These are phyloP conservation scores for Hibiscus syriacus DNA, from an alignment of 345 rosid species.

Conservation along the genomic window DNA sequence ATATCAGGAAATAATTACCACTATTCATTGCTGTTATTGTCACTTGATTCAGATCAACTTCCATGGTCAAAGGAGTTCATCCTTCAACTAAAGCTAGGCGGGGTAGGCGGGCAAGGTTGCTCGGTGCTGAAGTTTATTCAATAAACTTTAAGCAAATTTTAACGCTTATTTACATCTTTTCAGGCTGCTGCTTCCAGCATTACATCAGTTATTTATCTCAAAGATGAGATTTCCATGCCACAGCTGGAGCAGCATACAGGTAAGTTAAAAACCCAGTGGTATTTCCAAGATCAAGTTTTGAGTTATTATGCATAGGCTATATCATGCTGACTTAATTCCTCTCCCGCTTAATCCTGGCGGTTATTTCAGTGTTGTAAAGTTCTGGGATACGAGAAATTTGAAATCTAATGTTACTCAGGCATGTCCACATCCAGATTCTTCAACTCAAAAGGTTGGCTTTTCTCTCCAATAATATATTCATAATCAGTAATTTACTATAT, in stretches of 20 bases:
- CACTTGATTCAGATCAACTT: constrained; percentile 42
- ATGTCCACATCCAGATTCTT: constrained; percentile 46
- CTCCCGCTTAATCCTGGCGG: neutral
- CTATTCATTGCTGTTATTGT: neutral
- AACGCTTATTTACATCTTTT: constrained; percentile 11
- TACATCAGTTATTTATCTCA: constrained; percentile 83
- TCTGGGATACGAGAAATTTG: constrained; percentile 83
- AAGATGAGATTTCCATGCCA: constrained; percentile 70
- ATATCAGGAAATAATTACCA: neutral
- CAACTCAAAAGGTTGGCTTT: constrained; percentile 45
- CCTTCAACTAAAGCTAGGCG: constrained; percentile 56
- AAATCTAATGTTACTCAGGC: constrained; percentile 54
- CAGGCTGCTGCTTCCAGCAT: constrained; percentile 88
- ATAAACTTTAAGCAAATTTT: constrained; percentile 9
- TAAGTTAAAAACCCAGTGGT: constrained; percentile 17
- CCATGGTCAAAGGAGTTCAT: constrained; percentile 73
- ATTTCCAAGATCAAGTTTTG: neutral
- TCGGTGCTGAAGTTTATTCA: constrained; percentile 3
- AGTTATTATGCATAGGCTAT: neutral
- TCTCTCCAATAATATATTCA: neutral
- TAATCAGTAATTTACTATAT: neutral
- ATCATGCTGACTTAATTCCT: constrained; percentile 5
- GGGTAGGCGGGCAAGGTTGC: constrained; percentile 63
- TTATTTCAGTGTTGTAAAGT: constrained; percentile 54
- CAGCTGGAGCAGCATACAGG: constrained; percentile 92